Conservation (phyloP, 768 basidiomycete genomes). For the Pleurotus tuber-regium region DNA sequence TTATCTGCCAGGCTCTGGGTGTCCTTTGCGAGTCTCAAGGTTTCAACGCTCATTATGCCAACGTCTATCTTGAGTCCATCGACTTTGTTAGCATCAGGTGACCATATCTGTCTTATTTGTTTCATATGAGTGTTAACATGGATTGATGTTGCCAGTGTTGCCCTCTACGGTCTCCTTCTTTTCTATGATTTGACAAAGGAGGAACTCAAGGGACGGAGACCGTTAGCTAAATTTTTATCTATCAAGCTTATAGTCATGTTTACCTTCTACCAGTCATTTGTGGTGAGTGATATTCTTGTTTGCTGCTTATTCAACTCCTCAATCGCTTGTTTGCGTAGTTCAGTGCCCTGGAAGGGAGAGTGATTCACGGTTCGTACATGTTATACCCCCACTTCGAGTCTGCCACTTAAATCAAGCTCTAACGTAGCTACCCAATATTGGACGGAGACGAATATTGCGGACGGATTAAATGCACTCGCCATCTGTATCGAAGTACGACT, state of each 20-base stretch:
- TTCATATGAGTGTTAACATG: neutral
- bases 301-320: neutral
- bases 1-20: constrained; percentile 67
- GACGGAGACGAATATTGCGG: constrained; percentile 80
- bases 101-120: constrained; percentile 6
- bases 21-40: constrained; percentile 69
- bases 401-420: neutral
- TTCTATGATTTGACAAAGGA: constrained; percentile 83
- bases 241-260: constrained; percentile 89
- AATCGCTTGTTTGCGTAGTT: constrained; percentile 43
- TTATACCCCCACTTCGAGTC: neutral
- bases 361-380: constrained; percentile 57
- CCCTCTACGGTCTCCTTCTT: constrained; percentile 80
- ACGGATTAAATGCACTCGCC: constrained; percentile 79
- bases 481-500: constrained; percentile 75
- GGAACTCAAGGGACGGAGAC: constrained; percentile 73
- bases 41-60: constrained; percentile 59
- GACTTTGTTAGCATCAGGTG: constrained; percentile 85
- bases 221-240: constrained; percentile 80
- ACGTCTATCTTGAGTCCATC: constrained; percentile 66
- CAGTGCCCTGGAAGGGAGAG: constrained; percentile 56
- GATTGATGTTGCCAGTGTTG: constrained; percentile 45
- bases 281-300: constrained; percentile 42
- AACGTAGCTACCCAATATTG: constrained; percentile 69
- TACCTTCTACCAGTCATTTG: constrained; percentile 84